phyloP scores from a whole-genome alignment of 1,139 yeast species.

The Geotrichum reessii region DNA sequence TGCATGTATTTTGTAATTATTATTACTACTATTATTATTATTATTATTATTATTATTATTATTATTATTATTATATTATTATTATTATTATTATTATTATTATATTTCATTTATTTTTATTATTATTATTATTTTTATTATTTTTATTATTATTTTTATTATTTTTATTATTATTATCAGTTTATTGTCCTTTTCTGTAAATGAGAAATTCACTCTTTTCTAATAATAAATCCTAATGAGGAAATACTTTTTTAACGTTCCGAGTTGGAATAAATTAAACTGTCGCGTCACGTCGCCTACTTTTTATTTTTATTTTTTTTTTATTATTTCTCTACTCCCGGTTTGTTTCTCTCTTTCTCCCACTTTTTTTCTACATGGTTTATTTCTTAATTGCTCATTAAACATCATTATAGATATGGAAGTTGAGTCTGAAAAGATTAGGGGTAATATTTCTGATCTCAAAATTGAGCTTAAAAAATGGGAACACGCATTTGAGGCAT shows the following conservation, averaged over 20 bases:
- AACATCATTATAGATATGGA: neutral
- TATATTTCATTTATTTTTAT: no score
- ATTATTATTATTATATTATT: no score
- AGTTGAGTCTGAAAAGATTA: neutral
- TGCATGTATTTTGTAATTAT: no score
- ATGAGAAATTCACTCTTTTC: no score
- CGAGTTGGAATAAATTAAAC: neutral
- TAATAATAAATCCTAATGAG: neutral
- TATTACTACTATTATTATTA: no score
- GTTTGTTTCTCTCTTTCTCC: neutral
- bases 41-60: no score
- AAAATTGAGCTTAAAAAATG: constrained; percentile 53
- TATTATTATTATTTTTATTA: no score
- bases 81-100: no score
- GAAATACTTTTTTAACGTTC: neutral
- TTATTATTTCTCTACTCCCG: neutral
- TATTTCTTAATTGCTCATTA: neutral
- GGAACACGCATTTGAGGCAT: constrained; percentile 49
- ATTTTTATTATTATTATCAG: neutral
- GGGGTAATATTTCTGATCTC: constrained; percentile 3
- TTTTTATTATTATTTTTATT: no score
- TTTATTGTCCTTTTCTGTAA: neutral
- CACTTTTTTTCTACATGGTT: neutral
- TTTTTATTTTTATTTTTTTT: neutral
- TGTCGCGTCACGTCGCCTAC: constrained; percentile 1